Percentiles rank a stretch among this genome's conserved stretches.
phyloP scores from a whole-genome alignment of 2,329 filamentous ascomycete species.

The Gremmenia infestans region DNA sequence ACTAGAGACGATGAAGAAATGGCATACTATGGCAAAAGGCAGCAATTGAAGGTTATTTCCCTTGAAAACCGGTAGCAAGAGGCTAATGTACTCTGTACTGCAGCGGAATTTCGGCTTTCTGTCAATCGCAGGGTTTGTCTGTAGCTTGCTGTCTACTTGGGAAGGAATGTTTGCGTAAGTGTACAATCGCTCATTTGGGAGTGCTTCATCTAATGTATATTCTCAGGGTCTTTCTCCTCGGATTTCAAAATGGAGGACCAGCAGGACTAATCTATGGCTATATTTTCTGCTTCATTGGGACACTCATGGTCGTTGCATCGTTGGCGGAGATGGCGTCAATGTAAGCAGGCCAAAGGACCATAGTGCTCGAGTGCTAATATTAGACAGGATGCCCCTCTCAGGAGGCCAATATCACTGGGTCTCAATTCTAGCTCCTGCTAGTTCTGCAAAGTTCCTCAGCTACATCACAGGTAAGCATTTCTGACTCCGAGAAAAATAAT shows the following conservation, averaged over 20 bases:
- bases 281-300: slow-evolving; percentile 15
- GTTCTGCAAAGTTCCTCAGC: slow-evolving; percentile 46
- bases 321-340: slow-evolving; percentile 23
- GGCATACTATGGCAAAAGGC: slow-evolving; percentile 25
- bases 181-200: not conserved
- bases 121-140: slow-evolving; percentile 17
- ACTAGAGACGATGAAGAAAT: slow-evolving; percentile 23
- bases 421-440: slow-evolving; percentile 37
- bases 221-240: slow-evolving; percentile 14
- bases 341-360: slow-evolving; percentile 8
- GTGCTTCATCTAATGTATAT: not conserved
- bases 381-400: slow-evolving; percentile 42
- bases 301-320: slow-evolving; percentile 12
- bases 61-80: not conserved
- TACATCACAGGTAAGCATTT: slow-evolving; percentile 41
- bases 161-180: slow-evolving; percentile 16
- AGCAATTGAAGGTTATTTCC: slow-evolving; percentile 19
- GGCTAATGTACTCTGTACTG: not conserved
- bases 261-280: slow-evolving; percentile 19
- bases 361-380: not conserved
- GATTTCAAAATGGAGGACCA: slow-evolving; percentile 21
- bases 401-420: slow-evolving; percentile 56
- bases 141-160: slow-evolving; percentile 19
- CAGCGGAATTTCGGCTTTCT: slow-evolving; percentile 19
- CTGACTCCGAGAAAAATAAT: too few species aligned